These are phyloP conservation scores for Metschnikowia santaceciliae DNA, from an alignment of 805 yeast genomes.

Conservation along the genomic window DNA sequence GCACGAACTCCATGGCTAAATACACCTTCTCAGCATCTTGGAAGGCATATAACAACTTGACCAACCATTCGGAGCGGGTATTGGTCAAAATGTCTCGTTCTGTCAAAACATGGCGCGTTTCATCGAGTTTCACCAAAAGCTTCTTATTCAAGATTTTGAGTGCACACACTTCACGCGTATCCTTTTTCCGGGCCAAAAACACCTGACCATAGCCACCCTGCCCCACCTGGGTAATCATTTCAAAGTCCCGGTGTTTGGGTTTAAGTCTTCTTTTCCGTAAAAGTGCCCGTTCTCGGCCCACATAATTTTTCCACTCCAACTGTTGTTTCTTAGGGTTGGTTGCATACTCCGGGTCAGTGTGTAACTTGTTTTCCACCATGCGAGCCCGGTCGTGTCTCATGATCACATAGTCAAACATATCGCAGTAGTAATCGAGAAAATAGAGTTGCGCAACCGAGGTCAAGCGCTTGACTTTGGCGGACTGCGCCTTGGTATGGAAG, in stretches of 20 bases:
- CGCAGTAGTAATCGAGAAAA: constrained; percentile 93
- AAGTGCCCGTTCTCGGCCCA: constrained; percentile 78
- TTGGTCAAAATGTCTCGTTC: constrained; percentile 97
- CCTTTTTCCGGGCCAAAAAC: constrained; percentile 90
- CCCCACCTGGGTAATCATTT: constrained; percentile 96
- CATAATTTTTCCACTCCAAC: constrained; percentile 67
- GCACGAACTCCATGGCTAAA: constrained; percentile 98
- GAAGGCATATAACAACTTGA: constrained; percentile 87
- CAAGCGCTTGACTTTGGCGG: constrained; percentile 75
- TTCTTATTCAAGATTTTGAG: constrained; percentile 86
- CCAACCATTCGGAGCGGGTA: constrained; percentile 94
- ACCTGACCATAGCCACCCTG: constrained; percentile 99
- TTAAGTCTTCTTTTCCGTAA: constrained; percentile 85
- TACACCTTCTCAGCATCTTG: constrained; percentile 89
- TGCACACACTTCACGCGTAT: constrained; percentile 93
- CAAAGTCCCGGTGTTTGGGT: constrained; percentile 93
- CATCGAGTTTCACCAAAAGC: constrained; percentile 82
- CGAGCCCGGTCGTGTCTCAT: constrained; percentile 78
- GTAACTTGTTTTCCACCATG: constrained; percentile 60
- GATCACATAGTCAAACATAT: constrained; percentile 88
- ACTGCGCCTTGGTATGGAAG: constrained; percentile 55
- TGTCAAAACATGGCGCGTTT: constrained; percentile 90
- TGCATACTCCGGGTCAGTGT: constrained; percentile 44
- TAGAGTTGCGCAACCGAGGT: constrained; percentile 92
- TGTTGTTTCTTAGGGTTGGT: constrained; percentile 33